Conservation (phyloP, 768 basidiomycete species). For the Lactarius sp. region DNA sequence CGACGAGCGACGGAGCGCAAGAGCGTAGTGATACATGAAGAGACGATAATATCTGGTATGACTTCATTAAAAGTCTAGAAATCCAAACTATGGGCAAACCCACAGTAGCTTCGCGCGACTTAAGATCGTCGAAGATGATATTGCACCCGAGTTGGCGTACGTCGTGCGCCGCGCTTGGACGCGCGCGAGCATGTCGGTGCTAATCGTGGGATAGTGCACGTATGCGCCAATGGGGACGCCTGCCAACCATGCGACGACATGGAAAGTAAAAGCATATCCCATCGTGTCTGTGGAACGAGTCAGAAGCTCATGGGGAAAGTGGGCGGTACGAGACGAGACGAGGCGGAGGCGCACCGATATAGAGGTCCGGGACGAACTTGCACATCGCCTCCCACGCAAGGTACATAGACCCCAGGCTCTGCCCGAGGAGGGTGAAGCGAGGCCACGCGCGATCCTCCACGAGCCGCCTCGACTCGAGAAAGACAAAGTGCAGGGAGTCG, state of each 20-base stretch:
- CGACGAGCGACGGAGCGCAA: constrained; percentile 63
- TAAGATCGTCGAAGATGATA: constrained; percentile 51
- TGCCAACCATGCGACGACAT: constrained; percentile 59
- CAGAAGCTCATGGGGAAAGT: background rate
- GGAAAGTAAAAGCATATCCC: constrained; percentile 96
- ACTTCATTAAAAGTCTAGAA: background rate
- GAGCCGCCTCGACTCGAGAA: constrained; percentile 60
- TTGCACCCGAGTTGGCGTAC: constrained; percentile 56
- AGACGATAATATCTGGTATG: constrained; percentile 77
- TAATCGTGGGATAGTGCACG: constrained; percentile 95
- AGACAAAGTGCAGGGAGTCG: constrained; percentile 70
- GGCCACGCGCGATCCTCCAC: constrained; percentile 84
- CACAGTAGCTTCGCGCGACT: constrained; percentile 63
- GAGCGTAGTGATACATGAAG: constrained; percentile 79
- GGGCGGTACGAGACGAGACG: background rate
- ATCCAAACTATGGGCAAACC: constrained; percentile 25
- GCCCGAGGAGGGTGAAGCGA: constrained; percentile 87
- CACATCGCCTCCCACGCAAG: constrained; percentile 81
- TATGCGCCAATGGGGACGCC: constrained; percentile 80
- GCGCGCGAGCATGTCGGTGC: constrained; percentile 86
- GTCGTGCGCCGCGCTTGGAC: constrained; percentile 55
- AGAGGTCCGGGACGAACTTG: constrained; percentile 80
- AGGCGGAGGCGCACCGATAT: constrained; percentile 67
- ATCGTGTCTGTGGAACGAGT: constrained; percentile 67
- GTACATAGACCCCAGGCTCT: constrained; percentile 82